Conservation (phyloP, 1,284 basidiomycete genomes). For the Leccinum insigne region DNA sequence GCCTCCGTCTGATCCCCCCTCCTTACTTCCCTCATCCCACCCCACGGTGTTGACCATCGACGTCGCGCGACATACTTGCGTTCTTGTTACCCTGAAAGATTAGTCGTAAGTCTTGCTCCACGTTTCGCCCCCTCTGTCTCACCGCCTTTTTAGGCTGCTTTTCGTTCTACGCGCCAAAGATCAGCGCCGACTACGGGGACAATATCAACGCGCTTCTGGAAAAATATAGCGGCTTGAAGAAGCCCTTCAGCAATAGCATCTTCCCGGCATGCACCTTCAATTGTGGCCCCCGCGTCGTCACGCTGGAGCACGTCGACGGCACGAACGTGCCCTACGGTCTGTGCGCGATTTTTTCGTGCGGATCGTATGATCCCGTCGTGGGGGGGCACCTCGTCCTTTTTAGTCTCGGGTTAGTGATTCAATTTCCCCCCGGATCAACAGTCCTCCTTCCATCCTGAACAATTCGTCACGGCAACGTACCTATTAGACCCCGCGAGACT, state of each 20-base stretch:
- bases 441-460: conserved; percentile 12
- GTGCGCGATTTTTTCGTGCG: conserved; percentile 10
- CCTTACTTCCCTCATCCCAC: no score
- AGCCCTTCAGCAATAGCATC: neutral
- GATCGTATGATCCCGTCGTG: neutral
- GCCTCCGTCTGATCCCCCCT: no score
- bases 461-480: conserved; percentile 7
- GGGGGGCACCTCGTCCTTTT: conserved; percentile 15
- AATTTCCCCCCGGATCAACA: neutral
- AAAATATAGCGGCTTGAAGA: no score
- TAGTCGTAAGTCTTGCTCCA: no score
- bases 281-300: neutral
- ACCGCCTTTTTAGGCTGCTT: no score
- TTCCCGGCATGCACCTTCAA: conserved; percentile 4
- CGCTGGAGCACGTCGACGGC: conserved; percentile 1
- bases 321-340: conserved; percentile 7
- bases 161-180: no score
- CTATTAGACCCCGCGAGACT: neutral
- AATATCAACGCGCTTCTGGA: no score
- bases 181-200: no score
- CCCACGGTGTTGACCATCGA: no score
- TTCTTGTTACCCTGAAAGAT: no score
- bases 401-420: neutral
- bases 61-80: no score
- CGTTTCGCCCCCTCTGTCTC: no score